Conservation (phyloP, 2,329 filamentous ascomycete species). For the Penicillium thymicola region DNA sequence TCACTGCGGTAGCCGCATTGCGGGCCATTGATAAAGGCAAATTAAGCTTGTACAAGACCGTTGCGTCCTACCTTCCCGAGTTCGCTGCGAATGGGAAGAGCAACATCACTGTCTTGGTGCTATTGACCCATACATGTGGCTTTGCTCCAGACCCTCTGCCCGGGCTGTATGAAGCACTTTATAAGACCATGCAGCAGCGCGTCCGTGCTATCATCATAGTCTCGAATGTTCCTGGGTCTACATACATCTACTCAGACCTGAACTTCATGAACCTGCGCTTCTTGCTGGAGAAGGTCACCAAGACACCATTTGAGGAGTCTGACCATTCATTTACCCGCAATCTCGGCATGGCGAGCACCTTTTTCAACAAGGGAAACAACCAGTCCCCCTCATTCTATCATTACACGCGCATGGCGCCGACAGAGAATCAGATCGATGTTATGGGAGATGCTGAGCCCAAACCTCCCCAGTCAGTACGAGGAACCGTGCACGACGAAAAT, state of each 20-base stretch:
- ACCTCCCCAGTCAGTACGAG: no score
- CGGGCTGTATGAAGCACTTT: background rate
- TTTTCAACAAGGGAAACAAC: conserved; percentile 1
- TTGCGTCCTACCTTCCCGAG: background rate
- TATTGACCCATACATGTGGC: background rate
- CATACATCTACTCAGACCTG: no score
- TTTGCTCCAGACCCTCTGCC: background rate
- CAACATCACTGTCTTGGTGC: background rate
- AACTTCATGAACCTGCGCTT: no score
- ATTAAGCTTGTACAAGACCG: background rate
- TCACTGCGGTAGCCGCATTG: conserved; percentile 25
- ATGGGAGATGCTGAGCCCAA: no score
- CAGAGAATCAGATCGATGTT: conserved; percentile 15
- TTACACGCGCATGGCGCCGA: conserved; percentile 25
- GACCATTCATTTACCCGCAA: background rate
- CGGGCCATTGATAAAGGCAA: background rate
- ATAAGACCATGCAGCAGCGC: background rate
- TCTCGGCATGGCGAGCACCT: background rate
- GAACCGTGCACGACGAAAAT: no score
- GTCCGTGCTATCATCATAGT: no score
- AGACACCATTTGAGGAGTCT: no score
- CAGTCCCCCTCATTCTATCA: background rate
- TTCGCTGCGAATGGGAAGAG: background rate
- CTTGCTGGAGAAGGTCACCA: no score
- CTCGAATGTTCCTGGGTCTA: no score